These are phyloP conservation scores for Glycine tomentella DNA, from an alignment of 306 rosid genomes.

Conservation along the genomic window DNA sequence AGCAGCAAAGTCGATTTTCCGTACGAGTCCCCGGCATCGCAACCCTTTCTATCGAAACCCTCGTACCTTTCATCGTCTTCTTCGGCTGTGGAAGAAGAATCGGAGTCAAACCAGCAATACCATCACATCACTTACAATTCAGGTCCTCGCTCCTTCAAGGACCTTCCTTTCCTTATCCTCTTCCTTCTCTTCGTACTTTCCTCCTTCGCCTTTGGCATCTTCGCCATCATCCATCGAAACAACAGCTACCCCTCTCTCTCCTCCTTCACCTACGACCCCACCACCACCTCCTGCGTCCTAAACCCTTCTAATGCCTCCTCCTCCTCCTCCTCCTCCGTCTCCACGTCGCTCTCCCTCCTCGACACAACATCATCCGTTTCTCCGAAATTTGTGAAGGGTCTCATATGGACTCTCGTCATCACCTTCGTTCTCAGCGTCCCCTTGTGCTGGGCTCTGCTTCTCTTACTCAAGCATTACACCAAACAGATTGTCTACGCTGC, in stretches of 20 bases:
- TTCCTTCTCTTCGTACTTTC: constrained; percentile 68
- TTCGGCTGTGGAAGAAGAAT: constrained; percentile 49
- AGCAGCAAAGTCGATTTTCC: constrained; percentile 52
- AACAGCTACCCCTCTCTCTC: constrained; percentile 55
- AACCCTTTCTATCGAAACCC: constrained; percentile 69
- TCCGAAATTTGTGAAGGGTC: constrained; percentile 50
- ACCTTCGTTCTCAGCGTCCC: constrained; percentile 75
- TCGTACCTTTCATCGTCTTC: not conserved
- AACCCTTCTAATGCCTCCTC: not conserved
- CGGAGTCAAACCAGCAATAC: constrained; percentile 67
- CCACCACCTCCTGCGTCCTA: constrained; percentile 64
- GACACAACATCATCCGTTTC: constrained; percentile 32
- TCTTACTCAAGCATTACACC: constrained; percentile 77
- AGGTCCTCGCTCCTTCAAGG: constrained; percentile 72
- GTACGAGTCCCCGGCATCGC: constrained; percentile 58
- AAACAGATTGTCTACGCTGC: constrained; percentile 79
- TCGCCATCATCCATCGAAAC: constrained; percentile 70
- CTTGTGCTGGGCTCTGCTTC: constrained; percentile 65
- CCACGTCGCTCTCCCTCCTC: not conserved
- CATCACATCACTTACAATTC: constrained; percentile 79
- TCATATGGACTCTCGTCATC: constrained; percentile 76
- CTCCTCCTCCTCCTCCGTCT: too few species aligned
- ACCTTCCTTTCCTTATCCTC: constrained; percentile 74
- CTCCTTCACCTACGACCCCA: constrained; percentile 61
- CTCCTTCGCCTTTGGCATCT: constrained; percentile 80